phyloP scores from a whole-genome alignment of 2,329 filamentous ascomycete species.

The Penicillium brasilianum region DNA sequence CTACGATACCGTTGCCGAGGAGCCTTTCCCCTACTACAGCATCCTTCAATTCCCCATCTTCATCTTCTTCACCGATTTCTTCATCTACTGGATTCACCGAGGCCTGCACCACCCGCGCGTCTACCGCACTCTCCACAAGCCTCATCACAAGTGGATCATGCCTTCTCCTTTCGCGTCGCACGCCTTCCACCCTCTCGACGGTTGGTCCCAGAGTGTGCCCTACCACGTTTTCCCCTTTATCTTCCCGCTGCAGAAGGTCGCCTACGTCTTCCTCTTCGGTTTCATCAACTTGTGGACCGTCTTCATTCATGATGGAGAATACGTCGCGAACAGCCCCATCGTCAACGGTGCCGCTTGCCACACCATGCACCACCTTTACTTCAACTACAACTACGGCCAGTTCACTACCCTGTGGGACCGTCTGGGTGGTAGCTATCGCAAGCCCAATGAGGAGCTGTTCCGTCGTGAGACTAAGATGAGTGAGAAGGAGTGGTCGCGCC shows the following conservation, averaged over 20 bases:
- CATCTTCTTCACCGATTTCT: slow-evolving; percentile 84
- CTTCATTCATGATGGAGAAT: slow-evolving; percentile 94
- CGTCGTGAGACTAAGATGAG: slow-evolving; percentile 84
- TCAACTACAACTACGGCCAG: slow-evolving; percentile 93
- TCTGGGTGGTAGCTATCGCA: slow-evolving; percentile 82
- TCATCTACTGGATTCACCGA: slow-evolving; percentile 91
- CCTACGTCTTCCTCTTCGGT: slow-evolving; percentile 82
- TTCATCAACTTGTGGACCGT: slow-evolving; percentile 98
- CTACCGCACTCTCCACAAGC: slow-evolving; percentile 93
- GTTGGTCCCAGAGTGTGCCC: slow-evolving; percentile 83
- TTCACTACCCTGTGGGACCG: slow-evolving; percentile 94
- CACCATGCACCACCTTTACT: slow-evolving; percentile 85
- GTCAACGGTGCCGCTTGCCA: slow-evolving; percentile 98
- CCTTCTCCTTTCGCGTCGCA: slow-evolving; percentile 90
- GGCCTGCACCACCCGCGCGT: slow-evolving; percentile 77
- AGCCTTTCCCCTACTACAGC: slow-evolving; percentile 78
- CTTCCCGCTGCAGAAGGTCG: slow-evolving; percentile 89
- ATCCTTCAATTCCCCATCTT: slow-evolving; percentile 85
- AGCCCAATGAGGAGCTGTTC: slow-evolving; percentile 86
- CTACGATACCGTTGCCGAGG: slow-evolving; percentile 78
- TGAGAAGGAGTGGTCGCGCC: slow-evolving; percentile 76
- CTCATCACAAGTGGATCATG: slow-evolving; percentile 99
- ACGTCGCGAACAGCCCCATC: slow-evolving; percentile 85
- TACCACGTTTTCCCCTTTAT: slow-evolving; percentile 94
- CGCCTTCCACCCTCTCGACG: slow-evolving; percentile 93